Evolutionary conservation across 2,329 filamentous ascomycete genomes (phyloP), one percentile per base, ranked within the genome.

Genomic region (Trichoderma atroviride): DNA sequence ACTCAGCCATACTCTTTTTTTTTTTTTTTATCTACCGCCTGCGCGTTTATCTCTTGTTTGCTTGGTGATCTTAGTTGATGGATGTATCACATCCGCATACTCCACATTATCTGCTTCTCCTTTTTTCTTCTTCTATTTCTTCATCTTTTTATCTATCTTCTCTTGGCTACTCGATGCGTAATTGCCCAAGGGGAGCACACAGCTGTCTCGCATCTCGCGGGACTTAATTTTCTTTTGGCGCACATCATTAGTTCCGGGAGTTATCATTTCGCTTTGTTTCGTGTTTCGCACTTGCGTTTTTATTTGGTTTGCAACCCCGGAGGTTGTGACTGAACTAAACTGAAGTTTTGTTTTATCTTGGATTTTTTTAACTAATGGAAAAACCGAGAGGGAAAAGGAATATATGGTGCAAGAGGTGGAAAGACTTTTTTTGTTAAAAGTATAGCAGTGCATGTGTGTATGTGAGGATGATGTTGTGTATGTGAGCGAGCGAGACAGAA

Each of bases 281-380:
- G 22, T 60, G 37, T 16, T 22, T 40, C 11, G 57, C 43, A 5
- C 19, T 35, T 22, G 27, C 22, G 71, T 73, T 66, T 60, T 69
- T 72, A 70, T 72, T 73, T 73, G 74, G 72, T 73, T 73, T 70
- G 72, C 72, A 77, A 75, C 78, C 78, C 78, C 73, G 78, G 78
- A 72, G 78, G 78, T 76, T 78, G 75, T 71, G 70, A 63, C 72
- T 73, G 66, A 73, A 70, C 73, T 70, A 14, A n/a, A 27, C 31
- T 52, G 43, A 58, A 33, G 56, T 40, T 55, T 35, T 37, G 43
- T 16, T 43, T 19, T 56, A 22, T 70, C 74, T 72, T 71, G 74
- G 70, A 59, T 58, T 24, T 69, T 67, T 57, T 67, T 43, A 7
- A 43, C 19, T 71, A 71, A 71, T 72, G 71, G 70, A 60, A 62